Evolutionary conservation across 495 filamentous ascomycete species (phyloP).

Genomic region (Mytilinidion resinicola): DNA sequence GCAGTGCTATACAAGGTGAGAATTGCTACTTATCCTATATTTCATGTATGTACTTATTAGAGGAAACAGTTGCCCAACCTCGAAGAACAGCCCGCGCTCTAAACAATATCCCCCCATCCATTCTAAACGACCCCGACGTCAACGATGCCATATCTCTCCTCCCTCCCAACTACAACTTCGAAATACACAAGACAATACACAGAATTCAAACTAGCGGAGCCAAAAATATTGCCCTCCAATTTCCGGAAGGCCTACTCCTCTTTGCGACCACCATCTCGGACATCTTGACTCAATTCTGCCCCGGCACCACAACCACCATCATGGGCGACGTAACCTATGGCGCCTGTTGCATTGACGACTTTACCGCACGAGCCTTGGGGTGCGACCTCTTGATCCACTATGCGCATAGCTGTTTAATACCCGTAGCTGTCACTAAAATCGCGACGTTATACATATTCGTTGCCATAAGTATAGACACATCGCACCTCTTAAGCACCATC

Average conservation of each 20-base stretch:
- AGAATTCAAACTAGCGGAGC: constrained; percentile 73
- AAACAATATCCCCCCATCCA: constrained; percentile 83
- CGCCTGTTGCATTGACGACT: constrained; percentile 98
- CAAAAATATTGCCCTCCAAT: constrained; percentile 81
- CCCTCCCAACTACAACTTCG: constrained; percentile 92
- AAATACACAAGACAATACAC: constrained; percentile 97
- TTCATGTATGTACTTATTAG: constrained; percentile 3
- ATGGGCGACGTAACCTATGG: constrained; percentile 99
- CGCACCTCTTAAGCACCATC: constrained; percentile 79
- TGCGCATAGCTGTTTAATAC: constrained; percentile 92
- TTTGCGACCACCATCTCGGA: constrained; percentile 98
- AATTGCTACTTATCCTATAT: neutral
- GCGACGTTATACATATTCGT: constrained; percentile 97
- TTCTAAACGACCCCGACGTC: constrained; percentile 80
- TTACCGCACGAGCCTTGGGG: constrained; percentile 86
- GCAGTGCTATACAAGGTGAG: constrained; percentile 38
- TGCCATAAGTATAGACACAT: constrained; percentile 88
- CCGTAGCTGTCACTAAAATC: constrained; percentile 89
- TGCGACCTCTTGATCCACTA: constrained; percentile 97
- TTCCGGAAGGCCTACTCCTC: constrained; percentile 90
- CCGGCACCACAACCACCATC: constrained; percentile 83
- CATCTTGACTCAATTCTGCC: constrained; percentile 91
- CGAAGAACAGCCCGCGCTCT: constrained; percentile 66
- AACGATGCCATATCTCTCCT: constrained; percentile 82
- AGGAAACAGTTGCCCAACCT: constrained; percentile 42